Percentiles rank a stretch among this genome's conserved stretches.
These are phyloP conservation scores for Aspergillus versicolor DNA, from an alignment of 2,329 filamentous ascomycete species.

Conservation along the genomic window DNA sequence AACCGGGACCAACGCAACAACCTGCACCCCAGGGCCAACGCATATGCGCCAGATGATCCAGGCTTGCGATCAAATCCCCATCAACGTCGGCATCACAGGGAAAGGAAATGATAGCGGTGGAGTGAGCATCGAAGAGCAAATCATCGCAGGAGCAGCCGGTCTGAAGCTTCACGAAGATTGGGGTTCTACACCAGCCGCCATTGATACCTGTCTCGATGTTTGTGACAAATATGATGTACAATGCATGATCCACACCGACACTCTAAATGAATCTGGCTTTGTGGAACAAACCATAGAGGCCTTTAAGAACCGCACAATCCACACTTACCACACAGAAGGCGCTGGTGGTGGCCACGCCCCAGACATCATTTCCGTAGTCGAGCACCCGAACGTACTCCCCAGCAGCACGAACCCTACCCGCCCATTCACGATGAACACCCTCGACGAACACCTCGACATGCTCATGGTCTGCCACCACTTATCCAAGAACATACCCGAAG, in stretches of 20 bases:
- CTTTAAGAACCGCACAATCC: slow-evolving; percentile 83
- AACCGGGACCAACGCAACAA: slow-evolving; percentile 87
- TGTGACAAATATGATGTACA: slow-evolving; percentile 93
- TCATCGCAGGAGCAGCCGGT: slow-evolving; percentile 79
- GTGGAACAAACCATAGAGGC: slow-evolving; percentile 87
- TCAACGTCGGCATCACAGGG: slow-evolving; percentile 88
- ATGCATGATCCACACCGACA: slow-evolving; percentile 93
- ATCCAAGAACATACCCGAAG: slow-evolving; percentile 88
- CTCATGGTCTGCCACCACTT: slow-evolving; percentile 97
- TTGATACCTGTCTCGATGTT: slow-evolving; percentile 79
- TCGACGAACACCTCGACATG: slow-evolving; percentile 98
- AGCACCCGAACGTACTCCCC: slow-evolving; percentile 83
- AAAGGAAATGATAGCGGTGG: slow-evolving; percentile 86
- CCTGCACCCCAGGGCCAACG: slow-evolving; percentile 82
- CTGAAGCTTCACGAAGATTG: slow-evolving; percentile 96
- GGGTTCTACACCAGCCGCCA: slow-evolving; percentile 87
- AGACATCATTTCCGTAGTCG: slow-evolving; percentile 92
- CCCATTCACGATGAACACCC: slow-evolving; percentile 85
- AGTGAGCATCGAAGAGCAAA: slow-evolving; percentile 72
- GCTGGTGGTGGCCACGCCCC: slow-evolving; percentile 93
- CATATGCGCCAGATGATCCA: slow-evolving; percentile 89
- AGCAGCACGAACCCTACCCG: slow-evolving; percentile 90
- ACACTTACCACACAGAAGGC: slow-evolving; percentile 96
- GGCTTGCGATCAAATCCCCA: slow-evolving; percentile 73
- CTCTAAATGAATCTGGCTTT: slow-evolving; percentile 95